These are phyloP conservation scores for Phanerochaete carnosa DNA, from an alignment of 768 basidiomycete genomes.

Conservation along the genomic window DNA sequence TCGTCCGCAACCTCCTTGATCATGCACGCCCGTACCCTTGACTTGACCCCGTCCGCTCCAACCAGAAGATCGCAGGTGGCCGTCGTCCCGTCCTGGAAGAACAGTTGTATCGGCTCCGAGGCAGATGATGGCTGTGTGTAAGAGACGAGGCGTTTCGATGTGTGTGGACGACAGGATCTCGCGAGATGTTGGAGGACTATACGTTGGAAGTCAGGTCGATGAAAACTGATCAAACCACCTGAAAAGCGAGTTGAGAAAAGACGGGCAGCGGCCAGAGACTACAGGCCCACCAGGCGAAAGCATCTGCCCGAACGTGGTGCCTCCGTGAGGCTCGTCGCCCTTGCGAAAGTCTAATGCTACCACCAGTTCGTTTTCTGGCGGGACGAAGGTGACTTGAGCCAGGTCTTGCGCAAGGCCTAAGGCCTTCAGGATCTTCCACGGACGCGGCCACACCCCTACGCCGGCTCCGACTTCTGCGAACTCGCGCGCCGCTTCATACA, in stretches of 20 bases:
- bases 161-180: conserved; percentile 35
- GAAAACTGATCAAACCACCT: conserved; percentile 39
- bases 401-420: conserved; percentile 27
- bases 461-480: conserved; percentile 31
- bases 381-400: conserved; percentile 20
- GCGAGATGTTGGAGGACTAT: conserved; percentile 47
- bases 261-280: conserved; percentile 1
- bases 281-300: conserved; percentile 49
- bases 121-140: conserved; percentile 39
- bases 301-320: conserved; percentile 50
- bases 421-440: conserved; percentile 23
- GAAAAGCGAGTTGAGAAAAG: neutral
- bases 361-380: conserved; percentile 34
- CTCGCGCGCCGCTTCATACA: conserved; percentile 30
- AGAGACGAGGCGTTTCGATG: conserved; percentile 56
- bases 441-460: conserved; percentile 35
- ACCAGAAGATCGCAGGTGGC: conserved; percentile 63
- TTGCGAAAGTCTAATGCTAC: conserved; percentile 54
- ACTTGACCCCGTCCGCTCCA: conserved; percentile 69
- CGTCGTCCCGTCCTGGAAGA: conserved; percentile 60
- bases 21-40: conserved; percentile 39
- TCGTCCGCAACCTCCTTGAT: conserved; percentile 25
- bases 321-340: conserved; percentile 50
- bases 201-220: conserved; percentile 66
- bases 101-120: conserved; percentile 37